These are phyloP conservation scores for Rhypophila decipiens DNA, from an alignment of 495 filamentous ascomycete genomes.

Conservation along the genomic window DNA sequence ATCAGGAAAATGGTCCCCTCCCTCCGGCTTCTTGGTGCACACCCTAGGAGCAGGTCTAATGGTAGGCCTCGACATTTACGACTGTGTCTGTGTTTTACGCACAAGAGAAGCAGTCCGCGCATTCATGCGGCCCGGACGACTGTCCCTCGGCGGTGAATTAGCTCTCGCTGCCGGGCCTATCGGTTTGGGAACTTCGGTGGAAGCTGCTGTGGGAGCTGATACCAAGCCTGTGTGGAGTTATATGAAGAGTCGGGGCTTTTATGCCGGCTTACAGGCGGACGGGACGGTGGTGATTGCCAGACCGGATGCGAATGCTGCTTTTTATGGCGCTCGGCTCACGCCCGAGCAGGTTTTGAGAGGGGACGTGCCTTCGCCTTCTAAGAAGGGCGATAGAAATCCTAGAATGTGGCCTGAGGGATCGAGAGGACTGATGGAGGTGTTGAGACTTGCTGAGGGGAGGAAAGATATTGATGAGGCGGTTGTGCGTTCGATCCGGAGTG, in stretches of 20 bases:
- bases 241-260: conserved; percentile 70
- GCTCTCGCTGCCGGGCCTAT: conserved; percentile 68
- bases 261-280: conserved; percentile 68
- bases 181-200: conserved; percentile 57
- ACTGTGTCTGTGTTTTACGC: conserved; percentile 78
- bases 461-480: conserved; percentile 48
- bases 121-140: conserved; percentile 55
- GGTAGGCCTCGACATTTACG: conserved; percentile 76
- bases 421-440: conserved; percentile 52
- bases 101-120: conserved; percentile 63
- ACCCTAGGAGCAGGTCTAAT: conserved; percentile 71
- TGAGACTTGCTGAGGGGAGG: conserved; percentile 67
- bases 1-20: conserved; percentile 71
- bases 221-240: conserved; percentile 63
- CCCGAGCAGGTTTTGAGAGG: conserved; percentile 59
- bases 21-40: conserved; percentile 72
- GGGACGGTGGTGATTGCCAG: conserved; percentile 70
- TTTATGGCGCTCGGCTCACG: conserved; percentile 57
- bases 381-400: background rate
- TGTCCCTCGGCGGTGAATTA: conserved; percentile 68
- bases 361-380: conserved; percentile 34
- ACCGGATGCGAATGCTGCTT: conserved; percentile 69
- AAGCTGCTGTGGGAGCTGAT: conserved; percentile 7
- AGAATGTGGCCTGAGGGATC: conserved; percentile 30
- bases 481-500: conserved; percentile 18